Base-by-base conservation (phyloP, 2,329 filamentous ascomycete species). In the Fusarium sp. region DNA sequence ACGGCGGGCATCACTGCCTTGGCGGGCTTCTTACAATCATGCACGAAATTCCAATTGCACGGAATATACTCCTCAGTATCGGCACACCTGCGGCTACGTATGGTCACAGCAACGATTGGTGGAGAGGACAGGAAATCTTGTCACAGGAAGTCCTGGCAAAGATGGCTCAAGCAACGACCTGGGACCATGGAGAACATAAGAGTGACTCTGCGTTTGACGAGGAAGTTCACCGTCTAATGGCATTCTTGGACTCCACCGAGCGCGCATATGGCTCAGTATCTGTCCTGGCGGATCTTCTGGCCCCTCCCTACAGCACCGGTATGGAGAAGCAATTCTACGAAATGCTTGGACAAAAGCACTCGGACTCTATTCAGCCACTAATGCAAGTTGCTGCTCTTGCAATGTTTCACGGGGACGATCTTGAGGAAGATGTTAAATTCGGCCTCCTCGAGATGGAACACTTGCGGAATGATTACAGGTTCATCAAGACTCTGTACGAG, bases 171-270 rank as follows among this genome's bases (percentile, higher is more conserved):
- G 76, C 79, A 30, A 45, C 72, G 1, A 62, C 74, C 33, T 79
- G 74, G 75, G 75, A 72, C 7, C 73, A 75, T 13, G 56, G 30
- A 20, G 19, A 43, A 20, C 49, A 67, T 57, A 28, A 77, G 75
- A 33, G 53, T 70, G 32, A 76, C 75, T 47, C 75, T 14, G 75
- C 80, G 19, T 80, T 87, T 59, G 76, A 79, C 51, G 81, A 87
- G 24, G 88, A 90, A 73, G 67, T 89, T 3, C 88, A 90, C 67
- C 85, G 88, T 15, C 75, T 90, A 7, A 83, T 90, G 79, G 88
- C 87, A 11, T 90, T 90, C 63, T 80, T 90, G 5, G 88, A 90
- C 57, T 79, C 76, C 11, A 88, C 87, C 0, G 85, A 89, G 26
- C 82, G 89, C 43, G 85, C 83, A 43, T 89, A 89, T 66, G 88